phyloP scores from a whole-genome alignment of 768 basidiomycete genomes.

The Calocera viscosa region DNA sequence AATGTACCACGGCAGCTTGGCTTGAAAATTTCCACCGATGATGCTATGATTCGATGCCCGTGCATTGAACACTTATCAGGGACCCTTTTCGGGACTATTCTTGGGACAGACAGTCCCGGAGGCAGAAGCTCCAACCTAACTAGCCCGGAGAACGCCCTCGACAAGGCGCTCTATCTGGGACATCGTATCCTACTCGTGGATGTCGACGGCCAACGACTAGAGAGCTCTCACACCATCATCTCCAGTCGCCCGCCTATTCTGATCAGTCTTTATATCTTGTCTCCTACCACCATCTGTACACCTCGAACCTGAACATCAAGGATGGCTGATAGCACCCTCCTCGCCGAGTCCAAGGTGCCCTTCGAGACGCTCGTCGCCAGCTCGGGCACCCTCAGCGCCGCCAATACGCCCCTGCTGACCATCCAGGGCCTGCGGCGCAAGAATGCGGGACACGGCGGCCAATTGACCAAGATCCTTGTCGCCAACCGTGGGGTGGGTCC shows the following conservation, averaged over 20 bases:
- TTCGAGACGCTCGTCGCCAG: not conserved
- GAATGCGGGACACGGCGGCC: slow-evolving; percentile 79
- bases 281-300: not conserved
- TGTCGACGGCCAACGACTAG: not conserved
- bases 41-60: not conserved
- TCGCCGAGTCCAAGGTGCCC: not conserved
- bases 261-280: not conserved
- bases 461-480: slow-evolving; percentile 81
- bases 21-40: not conserved
- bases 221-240: not conserved
- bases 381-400: slow-evolving; percentile 36
- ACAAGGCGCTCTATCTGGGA: not conserved
- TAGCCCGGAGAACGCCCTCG: not conserved
- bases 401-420: slow-evolving; percentile 76
- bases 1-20: too few species aligned
- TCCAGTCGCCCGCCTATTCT: not conserved
- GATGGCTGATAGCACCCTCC: not conserved
- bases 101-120: not conserved
- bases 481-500: slow-evolving; percentile 79
- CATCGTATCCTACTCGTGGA: not conserved
- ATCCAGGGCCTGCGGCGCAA: slow-evolving; percentile 86
- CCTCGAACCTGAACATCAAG: not conserved
- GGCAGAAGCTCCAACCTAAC: not conserved
- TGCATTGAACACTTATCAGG: not conserved
- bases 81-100: not conserved